Percentiles rank a stretch among this genome's conserved stretches.
These are phyloP conservation scores for Coniochaeta ligniaria DNA, from an alignment of 2,329 filamentous ascomycete genomes.

Conservation along the genomic window DNA sequence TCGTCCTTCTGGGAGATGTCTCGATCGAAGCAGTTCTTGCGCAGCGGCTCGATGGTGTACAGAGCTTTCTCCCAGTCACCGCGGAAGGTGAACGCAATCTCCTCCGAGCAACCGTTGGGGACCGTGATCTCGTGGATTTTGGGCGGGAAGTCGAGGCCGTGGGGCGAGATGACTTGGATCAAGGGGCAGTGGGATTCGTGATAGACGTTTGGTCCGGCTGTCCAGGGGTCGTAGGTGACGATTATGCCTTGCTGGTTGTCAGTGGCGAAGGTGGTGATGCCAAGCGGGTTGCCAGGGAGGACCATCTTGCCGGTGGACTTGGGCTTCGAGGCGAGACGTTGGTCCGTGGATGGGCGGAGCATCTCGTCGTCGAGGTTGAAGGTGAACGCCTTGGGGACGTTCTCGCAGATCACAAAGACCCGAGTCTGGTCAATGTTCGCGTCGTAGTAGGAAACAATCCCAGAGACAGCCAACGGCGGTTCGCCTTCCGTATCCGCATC, in stretches of 20 bases:
- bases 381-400: conserved; percentile 40
- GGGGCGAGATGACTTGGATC: neutral
- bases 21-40: conserved; percentile 1
- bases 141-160: neutral
- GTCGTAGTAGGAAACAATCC: conserved; percentile 21
- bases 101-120: neutral
- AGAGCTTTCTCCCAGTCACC: neutral
- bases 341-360: conserved; percentile 33
- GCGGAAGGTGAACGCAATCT: neutral
- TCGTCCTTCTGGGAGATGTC: neutral
- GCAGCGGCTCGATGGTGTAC: conserved; percentile 1
- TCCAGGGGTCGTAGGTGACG: conserved; percentile 29
- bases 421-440: conserved; percentile 13
- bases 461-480: conserved; percentile 29
- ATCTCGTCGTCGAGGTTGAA: conserved; percentile 42
- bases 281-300: conserved; percentile 56
- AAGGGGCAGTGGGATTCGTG: neutral
- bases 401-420: conserved; percentile 34
- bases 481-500: conserved; percentile 19
- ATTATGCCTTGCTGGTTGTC: conserved; percentile 17
- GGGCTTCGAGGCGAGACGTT: neutral
- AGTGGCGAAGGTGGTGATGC: conserved; percentile 27
- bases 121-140: neutral
- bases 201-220: neutral
- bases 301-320: neutral